Conservation (phyloP, 768 basidiomycete genomes). For the Collybia sp. region DNA sequence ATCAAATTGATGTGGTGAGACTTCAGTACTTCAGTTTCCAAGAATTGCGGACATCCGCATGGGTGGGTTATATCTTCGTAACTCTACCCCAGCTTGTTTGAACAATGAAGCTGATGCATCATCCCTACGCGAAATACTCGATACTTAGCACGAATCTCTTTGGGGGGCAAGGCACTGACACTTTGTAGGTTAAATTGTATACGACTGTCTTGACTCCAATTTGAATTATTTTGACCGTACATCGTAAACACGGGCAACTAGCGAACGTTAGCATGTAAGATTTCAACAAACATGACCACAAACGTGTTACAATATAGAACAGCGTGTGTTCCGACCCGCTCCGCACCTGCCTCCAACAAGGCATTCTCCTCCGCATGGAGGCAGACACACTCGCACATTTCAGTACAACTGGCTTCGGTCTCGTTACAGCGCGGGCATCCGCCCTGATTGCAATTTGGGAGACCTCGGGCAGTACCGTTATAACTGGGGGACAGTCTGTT, state of each 20-base stretch:
- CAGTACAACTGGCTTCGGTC: conserved; percentile 34
- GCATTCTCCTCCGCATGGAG: conserved; percentile 99
- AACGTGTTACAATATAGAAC: conserved; percentile 99
- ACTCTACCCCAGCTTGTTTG: conserved; percentile 74
- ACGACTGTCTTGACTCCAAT: conserved; percentile 89
- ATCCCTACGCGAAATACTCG: conserved; percentile 45
- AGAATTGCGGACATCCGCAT: conserved; percentile 11
- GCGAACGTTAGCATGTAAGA: not conserved
- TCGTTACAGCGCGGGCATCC: conserved; percentile 83
- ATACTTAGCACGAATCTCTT: not conserved
- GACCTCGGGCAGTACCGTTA: conserved; percentile 92
- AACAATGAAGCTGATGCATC: conserved; percentile 78
- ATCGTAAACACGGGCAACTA: conserved; percentile 97
- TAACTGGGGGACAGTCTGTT: conserved; percentile 46
- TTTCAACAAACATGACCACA: conserved; percentile 17
- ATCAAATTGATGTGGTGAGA: too few species aligned
- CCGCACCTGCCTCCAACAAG: conserved; percentile 87
- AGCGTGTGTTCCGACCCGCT: conserved; percentile 75
- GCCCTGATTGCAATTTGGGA: conserved; percentile 87
- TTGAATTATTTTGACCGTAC: conserved; percentile 97
- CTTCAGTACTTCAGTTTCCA: not conserved
- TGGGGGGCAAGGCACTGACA: conserved; percentile 47
- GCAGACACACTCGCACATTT: conserved; percentile 80
- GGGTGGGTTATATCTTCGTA: conserved; percentile 63
- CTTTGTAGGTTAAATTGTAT: conserved; percentile 93